Percentiles rank a stretch among this genome's conserved stretches.
Evolutionary conservation across 495 filamentous ascomycete genomes (phyloP).

Genomic region (Neurospora cerealis): DNA sequence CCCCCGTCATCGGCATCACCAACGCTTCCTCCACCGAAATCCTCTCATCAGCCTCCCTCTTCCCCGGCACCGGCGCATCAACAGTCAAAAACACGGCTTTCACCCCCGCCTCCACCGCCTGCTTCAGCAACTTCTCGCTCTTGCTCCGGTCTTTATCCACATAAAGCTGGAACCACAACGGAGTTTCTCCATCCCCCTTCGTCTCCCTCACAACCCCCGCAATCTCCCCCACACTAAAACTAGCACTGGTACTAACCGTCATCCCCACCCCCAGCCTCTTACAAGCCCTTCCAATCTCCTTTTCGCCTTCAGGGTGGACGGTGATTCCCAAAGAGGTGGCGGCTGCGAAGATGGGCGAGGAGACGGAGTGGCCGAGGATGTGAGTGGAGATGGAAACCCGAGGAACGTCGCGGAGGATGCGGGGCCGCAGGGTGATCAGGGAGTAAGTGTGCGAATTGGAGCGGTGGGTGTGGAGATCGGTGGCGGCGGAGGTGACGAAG

Average conservation of each 20-base stretch:
- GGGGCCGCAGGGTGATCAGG: constrained; percentile 61
- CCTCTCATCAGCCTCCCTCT: constrained; percentile 52
- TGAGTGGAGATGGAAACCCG: constrained; percentile 33
- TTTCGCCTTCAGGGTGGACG: constrained; percentile 63
- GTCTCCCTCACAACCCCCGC: constrained; percentile 30
- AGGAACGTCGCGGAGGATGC: constrained; percentile 57
- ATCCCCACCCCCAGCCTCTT: constrained; percentile 35
- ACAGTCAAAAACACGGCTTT: constrained; percentile 60
- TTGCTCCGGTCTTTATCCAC: constrained; percentile 63
- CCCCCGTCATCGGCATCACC: constrained; percentile 46
- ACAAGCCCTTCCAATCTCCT: constrained; percentile 56
- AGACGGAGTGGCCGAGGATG: constrained; percentile 13
- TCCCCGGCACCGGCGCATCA: constrained; percentile 54
- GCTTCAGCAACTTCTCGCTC: constrained; percentile 52
- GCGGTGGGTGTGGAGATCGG: constrained; percentile 56
- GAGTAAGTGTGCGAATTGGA: constrained; percentile 46
- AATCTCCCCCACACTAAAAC: constrained; percentile 55
- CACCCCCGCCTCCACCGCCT: constrained; percentile 47
- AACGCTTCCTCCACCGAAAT: constrained; percentile 41
- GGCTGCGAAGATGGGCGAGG: constrained; percentile 57
- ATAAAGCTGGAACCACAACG: constrained; percentile 75
- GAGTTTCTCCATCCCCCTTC: constrained; percentile 5
- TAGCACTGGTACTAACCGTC: constrained; percentile 62
- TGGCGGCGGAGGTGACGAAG: constrained; percentile 74
- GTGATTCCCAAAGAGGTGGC: constrained; percentile 70